Evolutionary conservation across 305 asterid genomes (phyloP).

Genomic region (Fraxinus sp.): DNA sequence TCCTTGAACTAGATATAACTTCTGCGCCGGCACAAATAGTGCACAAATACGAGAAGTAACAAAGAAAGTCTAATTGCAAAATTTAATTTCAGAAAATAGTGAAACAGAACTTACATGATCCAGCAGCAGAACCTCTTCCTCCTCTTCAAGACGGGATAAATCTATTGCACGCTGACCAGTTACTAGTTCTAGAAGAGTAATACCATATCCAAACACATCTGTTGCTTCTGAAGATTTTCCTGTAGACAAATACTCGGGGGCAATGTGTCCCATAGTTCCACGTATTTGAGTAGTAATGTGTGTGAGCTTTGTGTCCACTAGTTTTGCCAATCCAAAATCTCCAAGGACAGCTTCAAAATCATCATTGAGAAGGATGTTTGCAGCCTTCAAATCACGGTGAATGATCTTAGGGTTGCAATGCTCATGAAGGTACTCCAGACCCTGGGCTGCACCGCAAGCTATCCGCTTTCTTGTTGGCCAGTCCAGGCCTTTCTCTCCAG

Average conservation of each 20-base stretch:
- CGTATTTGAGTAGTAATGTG: constrained; percentile 90
- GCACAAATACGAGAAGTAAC: not conserved
- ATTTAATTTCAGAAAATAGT: not conserved
- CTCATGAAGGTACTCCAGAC: constrained; percentile 90
- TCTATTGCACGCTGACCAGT: constrained; percentile 92
- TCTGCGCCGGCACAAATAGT: not conserved
- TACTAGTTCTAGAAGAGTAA: constrained; percentile 82
- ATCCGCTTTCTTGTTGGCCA: constrained; percentile 72
- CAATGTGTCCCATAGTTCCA: constrained; percentile 96
- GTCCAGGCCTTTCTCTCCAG: constrained; percentile 74
- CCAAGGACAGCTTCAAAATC: constrained; percentile 84
- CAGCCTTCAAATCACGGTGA: constrained; percentile 90
- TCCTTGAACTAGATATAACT: not conserved
- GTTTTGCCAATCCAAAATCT: constrained; percentile 84
- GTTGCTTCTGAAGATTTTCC: constrained; percentile 90
- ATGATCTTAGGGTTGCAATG: constrained; percentile 87
- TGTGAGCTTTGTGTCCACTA: constrained; percentile 65
- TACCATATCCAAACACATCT: constrained; percentile 86
- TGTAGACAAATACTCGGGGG: constrained; percentile 83
- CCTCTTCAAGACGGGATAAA: constrained; percentile 81
- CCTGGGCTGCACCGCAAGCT: constrained; percentile 83
- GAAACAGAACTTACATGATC: constrained; percentile 63
- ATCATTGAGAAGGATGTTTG: constrained; percentile 77
- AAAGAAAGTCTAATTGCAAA: not conserved
- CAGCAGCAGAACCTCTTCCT: constrained; percentile 80